Conservation (phyloP, 1,284 basidiomycete species). For the Tremellales sp. region DNA sequence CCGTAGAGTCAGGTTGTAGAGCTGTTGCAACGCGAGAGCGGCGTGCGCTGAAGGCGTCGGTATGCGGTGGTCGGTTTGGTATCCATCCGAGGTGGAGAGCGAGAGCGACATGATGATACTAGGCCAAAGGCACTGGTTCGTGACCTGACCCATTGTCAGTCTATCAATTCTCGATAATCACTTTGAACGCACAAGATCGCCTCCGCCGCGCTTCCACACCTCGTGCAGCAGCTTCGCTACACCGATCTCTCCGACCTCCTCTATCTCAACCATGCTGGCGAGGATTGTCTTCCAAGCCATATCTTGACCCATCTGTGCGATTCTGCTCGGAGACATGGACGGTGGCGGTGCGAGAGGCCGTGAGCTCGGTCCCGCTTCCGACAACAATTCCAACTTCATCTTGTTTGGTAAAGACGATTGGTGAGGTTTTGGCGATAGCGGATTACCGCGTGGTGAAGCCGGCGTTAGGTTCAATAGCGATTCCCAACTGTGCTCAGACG, state of each 20-base stretch:
- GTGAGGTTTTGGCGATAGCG: not conserved
- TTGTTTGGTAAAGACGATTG: not conserved
- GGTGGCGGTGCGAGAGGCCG: conserved; percentile 1
- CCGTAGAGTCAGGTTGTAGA: conserved; percentile 39
- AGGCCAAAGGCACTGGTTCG: conserved; percentile 34
- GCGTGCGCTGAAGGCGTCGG: conserved; percentile 28
- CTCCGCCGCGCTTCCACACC: conserved; percentile 42
- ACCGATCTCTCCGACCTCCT: conserved; percentile 36
- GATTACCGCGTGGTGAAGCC: not conserved
- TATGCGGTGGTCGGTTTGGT: conserved; percentile 14
- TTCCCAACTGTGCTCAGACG: not conserved
- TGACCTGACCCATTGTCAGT: conserved; percentile 25
- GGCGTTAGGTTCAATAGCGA: not conserved
- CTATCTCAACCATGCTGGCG: conserved; percentile 35
- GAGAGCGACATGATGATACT: conserved; percentile 36
- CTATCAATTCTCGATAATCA: too few relatives aligned
- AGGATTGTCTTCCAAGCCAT: conserved; percentile 33
- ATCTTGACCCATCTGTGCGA: conserved; percentile 21
- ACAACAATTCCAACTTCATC: not conserved
- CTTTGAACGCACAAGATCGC: conserved; percentile 34
- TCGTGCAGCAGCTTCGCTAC: conserved; percentile 35
- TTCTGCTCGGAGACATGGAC: conserved; percentile 4
- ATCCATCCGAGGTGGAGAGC: conserved; percentile 11
- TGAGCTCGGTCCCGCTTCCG: conserved; percentile 1
- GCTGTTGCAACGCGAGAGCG: conserved; percentile 30